A percentile compares a stretch with the other conserved stretches of the same genome.
Evolutionary conservation across 75 land plant species (phyloP).

Genomic region (Isoetes taiwanensis): DNA sequence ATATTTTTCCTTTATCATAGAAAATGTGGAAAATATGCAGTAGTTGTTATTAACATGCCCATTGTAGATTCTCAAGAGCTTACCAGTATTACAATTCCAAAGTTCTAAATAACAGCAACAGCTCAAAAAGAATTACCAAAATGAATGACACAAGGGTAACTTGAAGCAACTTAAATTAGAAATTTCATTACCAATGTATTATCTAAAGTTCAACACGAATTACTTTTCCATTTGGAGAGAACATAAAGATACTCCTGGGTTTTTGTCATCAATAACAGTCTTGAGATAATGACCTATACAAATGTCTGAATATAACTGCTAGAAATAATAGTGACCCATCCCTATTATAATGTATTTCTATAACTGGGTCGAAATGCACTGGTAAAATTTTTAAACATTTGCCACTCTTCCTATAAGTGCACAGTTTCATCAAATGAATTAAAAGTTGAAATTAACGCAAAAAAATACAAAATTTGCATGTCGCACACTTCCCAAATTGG

Average conservation of each 20-base stretch:
- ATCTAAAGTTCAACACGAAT: conserved; percentile 70
- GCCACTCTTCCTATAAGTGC: conserved; percentile 80
- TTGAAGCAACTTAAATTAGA: background rate
- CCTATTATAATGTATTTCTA: conserved; percentile 59
- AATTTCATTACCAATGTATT: conserved; percentile 51
- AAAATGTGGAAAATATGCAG: conserved; percentile 79
- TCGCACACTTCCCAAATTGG: conserved; percentile 41
- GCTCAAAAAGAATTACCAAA: background rate
- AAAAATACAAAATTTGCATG: conserved; percentile 83
- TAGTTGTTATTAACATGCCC: conserved; percentile 71
- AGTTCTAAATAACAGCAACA: conserved; percentile 37
- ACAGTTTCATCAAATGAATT: conserved; percentile 86
- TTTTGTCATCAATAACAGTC: conserved; percentile 76
- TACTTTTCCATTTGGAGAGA: conserved; percentile 86
- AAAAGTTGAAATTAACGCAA: conserved; percentile 82
- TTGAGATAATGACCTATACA: conserved; percentile 66
- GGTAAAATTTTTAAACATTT: conserved; percentile 59
- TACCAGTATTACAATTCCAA: conserved; percentile 65
- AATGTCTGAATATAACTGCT: conserved; percentile 86
- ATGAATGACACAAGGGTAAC: background rate
- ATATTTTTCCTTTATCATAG: conserved; percentile 81
- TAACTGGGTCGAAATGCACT: conserved; percentile 85
- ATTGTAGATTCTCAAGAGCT: conserved; percentile 67
- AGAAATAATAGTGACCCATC: conserved; percentile 75
- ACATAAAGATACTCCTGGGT: conserved; percentile 86